Percentiles rank a stretch among this genome's conserved stretches.
Evolutionary conservation across 1,284 basidiomycete genomes (phyloP).

Genomic region (Trametes hirsuta): DNA sequence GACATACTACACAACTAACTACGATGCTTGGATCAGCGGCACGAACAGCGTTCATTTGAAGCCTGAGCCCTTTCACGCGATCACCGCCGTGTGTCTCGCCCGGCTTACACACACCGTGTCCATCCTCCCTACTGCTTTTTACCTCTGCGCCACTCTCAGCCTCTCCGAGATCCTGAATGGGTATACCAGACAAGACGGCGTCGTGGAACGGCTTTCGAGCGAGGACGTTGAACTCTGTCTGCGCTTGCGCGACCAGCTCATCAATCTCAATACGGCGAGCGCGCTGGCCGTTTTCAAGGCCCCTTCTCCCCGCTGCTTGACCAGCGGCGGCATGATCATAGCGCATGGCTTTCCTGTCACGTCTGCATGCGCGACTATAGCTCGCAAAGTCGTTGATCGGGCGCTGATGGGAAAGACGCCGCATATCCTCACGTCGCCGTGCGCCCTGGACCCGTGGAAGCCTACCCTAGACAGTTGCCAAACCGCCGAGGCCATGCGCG

Average conservation of each 20-base stretch:
- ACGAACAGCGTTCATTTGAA: background rate
- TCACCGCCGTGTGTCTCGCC: constrained; percentile 16
- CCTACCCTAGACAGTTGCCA: too few relatives aligned
- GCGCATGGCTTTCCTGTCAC: too few relatives aligned
- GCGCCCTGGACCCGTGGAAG: too few relatives aligned
- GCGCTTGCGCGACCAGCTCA: background rate
- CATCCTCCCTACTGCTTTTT: constrained; percentile 16
- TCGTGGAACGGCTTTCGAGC: constrained; percentile 5
- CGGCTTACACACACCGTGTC: constrained; percentile 7
- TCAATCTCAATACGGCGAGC: background rate
- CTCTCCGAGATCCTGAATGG: constrained; percentile 5
- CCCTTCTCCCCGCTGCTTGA: too few relatives aligned
- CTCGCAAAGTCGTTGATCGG: too few relatives aligned
- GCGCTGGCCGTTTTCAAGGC: too few relatives aligned
- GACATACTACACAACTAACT: constrained; percentile 10
- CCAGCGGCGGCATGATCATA: too few relatives aligned
- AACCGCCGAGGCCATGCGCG: too few relatives aligned
- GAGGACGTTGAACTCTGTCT: constrained; percentile 11
- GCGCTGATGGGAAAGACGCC: too few relatives aligned
- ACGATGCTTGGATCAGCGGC: constrained; percentile 7
- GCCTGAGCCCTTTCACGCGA: constrained; percentile 9
- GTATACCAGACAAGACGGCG: constrained; percentile 5
- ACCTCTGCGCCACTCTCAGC: constrained; percentile 11
- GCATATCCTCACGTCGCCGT: too few relatives aligned
- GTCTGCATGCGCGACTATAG: too few relatives aligned